These are phyloP conservation scores for Hibiscus mutabilis DNA, from an alignment of 345 rosid genomes.

Conservation along the genomic window DNA sequence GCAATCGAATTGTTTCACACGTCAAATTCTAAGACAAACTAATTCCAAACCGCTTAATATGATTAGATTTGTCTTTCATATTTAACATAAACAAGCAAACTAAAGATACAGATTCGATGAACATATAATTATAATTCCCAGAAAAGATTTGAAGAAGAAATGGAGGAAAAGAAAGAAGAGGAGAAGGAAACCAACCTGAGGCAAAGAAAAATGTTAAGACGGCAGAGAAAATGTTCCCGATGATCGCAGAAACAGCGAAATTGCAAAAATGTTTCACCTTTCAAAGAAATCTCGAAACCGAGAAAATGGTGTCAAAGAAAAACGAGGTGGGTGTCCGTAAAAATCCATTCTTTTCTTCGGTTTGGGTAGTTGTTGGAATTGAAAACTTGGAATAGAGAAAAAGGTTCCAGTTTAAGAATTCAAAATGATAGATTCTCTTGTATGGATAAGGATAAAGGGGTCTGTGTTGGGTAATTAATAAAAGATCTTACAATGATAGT, in stretches of 20 bases:
- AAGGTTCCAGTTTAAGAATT: slow-evolving; percentile 9
- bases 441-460: background rate
- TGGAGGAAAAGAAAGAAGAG: background rate
- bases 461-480: background rate
- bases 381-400: background rate
- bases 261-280: slow-evolving; percentile 49
- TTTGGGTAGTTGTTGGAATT: background rate
- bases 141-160: background rate
- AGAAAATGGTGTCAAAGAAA: slow-evolving; percentile 33
- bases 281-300: slow-evolving; percentile 44
- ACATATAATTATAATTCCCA: slow-evolving; percentile 4
- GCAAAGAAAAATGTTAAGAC: slow-evolving; percentile 97
- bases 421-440: slow-evolving; percentile 8
- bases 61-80: background rate
- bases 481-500: background rate
- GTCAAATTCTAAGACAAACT: slow-evolving; percentile 4
- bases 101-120: background rate
- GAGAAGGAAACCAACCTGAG: slow-evolving; percentile 45
- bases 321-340: slow-evolving; percentile 50
- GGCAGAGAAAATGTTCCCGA: slow-evolving; percentile 83
- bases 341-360: slow-evolving; percentile 36
- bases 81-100: too few species aligned
- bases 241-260: slow-evolving; percentile 65
- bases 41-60: background rate
- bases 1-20: background rate